A percentile compares a stretch with the other conserved stretches of the same genome.
phyloP scores from a whole-genome alignment of 2,329 filamentous ascomycete species.

The Cladosporium sphaerospermum region DNA sequence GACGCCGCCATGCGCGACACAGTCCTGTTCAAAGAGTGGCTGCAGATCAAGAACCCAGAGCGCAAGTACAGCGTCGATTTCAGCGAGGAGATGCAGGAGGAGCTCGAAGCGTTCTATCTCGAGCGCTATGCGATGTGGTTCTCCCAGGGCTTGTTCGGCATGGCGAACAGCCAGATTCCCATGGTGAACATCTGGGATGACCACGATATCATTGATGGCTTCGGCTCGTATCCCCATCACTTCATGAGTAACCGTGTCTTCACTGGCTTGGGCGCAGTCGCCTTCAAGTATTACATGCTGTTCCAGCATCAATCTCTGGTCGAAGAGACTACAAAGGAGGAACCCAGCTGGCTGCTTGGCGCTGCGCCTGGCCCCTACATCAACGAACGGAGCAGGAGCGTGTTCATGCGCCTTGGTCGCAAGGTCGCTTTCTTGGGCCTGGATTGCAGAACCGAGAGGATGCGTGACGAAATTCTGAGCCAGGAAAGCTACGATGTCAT shows the following conservation, averaged over 20 bases:
- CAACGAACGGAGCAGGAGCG: conserved; percentile 71
- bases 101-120: conserved; percentile 83
- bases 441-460: conserved; percentile 87
- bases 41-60: conserved; percentile 69
- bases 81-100: conserved; percentile 73
- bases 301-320: conserved; percentile 92
- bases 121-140: conserved; percentile 92
- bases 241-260: conserved; percentile 92
- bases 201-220: conserved; percentile 66
- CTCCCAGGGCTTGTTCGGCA: conserved; percentile 86
- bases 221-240: conserved; percentile 83
- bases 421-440: conserved; percentile 77
- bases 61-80: conserved; percentile 77
- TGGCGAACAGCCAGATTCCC: conserved; percentile 89
- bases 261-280: conserved; percentile 78
- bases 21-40: conserved; percentile 74
- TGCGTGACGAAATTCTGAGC: conserved; percentile 71
- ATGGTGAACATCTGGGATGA: conserved; percentile 99
- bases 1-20: conserved; percentile 74
- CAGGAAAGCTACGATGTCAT: conserved; percentile 79
- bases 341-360: conserved; percentile 89
- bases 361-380: conserved; percentile 81
- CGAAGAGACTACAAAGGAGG: conserved; percentile 71
- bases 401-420: conserved; percentile 78
- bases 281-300: conserved; percentile 98